Conservation (phyloP, 1,139 yeast species). For the Trichomonascaceae sp. region DNA sequence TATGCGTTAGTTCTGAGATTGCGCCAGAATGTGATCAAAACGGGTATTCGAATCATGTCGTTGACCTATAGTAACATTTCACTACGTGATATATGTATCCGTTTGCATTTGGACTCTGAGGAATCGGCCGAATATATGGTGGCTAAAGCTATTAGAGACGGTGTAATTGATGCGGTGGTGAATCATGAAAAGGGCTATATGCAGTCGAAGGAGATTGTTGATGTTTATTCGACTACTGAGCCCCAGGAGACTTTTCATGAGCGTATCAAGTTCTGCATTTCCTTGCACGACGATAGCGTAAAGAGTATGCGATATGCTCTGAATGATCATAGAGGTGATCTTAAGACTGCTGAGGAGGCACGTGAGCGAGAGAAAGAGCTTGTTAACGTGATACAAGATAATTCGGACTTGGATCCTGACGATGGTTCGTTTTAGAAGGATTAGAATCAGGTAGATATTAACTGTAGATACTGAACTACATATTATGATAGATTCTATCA, state of each 20-base stretch:
- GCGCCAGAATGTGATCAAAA: slow-evolving; percentile 95
- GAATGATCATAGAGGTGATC: slow-evolving; percentile 43
- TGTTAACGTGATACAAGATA: slow-evolving; percentile 39
- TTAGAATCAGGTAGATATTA: neutral
- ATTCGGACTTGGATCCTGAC: slow-evolving; percentile 37
- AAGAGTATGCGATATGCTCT: slow-evolving; percentile 91
- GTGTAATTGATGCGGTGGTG: slow-evolving; percentile 91
- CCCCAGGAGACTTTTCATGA: slow-evolving; percentile 90
- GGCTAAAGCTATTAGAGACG: slow-evolving; percentile 94
- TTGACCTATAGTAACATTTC: slow-evolving; percentile 88
- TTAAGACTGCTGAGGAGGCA: slow-evolving; percentile 52
- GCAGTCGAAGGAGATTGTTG: slow-evolving; percentile 82
- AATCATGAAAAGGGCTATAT: slow-evolving; percentile 88
- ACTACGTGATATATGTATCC: slow-evolving; percentile 82
- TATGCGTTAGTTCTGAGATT: slow-evolving; percentile 81
- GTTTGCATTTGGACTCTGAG: slow-evolving; percentile 87
- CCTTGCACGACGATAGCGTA: slow-evolving; percentile 85
- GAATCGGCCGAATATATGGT: slow-evolving; percentile 96
- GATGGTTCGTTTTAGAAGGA: slow-evolving; percentile 24
- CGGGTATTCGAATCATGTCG: slow-evolving; percentile 93
- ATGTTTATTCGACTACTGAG: slow-evolving; percentile 78
- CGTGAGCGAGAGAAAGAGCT: slow-evolving; percentile 50
- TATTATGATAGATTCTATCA: neutral
- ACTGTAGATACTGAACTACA: neutral
- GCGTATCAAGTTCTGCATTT: slow-evolving; percentile 87